Percentiles rank a stretch among this genome's conserved stretches.
phyloP scores from a whole-genome alignment of 305 asterid genomes.

The Fraxinus platypoda region DNA sequence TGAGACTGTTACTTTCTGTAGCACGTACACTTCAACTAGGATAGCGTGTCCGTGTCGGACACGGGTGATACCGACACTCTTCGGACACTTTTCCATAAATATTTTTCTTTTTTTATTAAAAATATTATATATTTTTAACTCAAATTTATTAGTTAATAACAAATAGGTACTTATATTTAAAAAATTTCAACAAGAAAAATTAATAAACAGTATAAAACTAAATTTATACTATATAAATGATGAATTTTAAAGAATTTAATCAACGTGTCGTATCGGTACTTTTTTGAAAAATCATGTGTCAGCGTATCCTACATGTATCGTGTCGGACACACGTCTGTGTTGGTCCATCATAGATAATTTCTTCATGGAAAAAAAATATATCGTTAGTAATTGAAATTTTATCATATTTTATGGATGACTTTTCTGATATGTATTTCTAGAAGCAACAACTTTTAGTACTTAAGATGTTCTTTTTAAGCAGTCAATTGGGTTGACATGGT shows the following conservation, averaged over 20 bases:
- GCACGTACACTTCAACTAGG: background rate
- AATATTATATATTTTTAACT: background rate
- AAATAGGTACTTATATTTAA: background rate
- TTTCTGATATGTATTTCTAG: background rate
- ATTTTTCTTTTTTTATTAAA: too few species aligned
- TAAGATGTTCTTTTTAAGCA: background rate
- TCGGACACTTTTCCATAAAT: background rate
- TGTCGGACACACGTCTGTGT: too few species aligned
- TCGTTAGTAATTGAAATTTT: background rate
- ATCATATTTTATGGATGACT: background rate
- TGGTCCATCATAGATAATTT: background rate
- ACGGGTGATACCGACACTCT: background rate
- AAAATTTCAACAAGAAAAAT: too few species aligned
- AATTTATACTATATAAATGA: too few species aligned
- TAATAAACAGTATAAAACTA: background rate
- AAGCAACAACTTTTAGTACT: background rate
- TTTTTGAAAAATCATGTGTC: too few species aligned
- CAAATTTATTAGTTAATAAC: background rate
- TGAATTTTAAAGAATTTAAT: too few species aligned
- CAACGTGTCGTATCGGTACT: too few species aligned
- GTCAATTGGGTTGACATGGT: background rate
- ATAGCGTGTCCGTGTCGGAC: background rate
- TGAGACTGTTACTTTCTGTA: background rate
- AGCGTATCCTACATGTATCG: too few species aligned
- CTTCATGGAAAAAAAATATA: background rate